phyloP scores from a whole-genome alignment of 805 yeast genomes.

The Yarrowia sp. region DNA sequence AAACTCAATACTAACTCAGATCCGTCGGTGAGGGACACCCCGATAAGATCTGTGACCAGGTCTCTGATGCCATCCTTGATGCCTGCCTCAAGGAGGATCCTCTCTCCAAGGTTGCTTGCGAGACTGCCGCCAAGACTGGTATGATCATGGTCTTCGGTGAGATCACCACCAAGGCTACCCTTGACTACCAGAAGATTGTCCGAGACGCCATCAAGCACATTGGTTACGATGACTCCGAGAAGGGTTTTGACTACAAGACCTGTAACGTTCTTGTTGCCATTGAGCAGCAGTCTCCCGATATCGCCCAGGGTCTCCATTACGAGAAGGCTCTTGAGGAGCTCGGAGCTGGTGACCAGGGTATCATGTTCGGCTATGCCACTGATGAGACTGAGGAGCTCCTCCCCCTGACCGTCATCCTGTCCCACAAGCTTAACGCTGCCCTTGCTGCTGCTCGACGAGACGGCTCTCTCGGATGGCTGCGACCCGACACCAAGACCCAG shows the following conservation, averaged over 20 bases:
- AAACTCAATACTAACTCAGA: constrained; percentile 24
- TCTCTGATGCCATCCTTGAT: constrained; percentile 95
- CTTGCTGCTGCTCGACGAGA: constrained; percentile 97
- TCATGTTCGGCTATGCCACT: constrained; percentile 99
- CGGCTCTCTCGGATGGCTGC: constrained; percentile 91
- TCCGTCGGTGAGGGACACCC: constrained; percentile 66
- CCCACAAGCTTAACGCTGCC: constrained; percentile 95
- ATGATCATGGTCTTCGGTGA: constrained; percentile 99
- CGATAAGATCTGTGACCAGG: constrained; percentile 83
- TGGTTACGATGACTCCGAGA: constrained; percentile 93
- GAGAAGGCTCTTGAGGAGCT: constrained; percentile 91
- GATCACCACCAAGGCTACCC: constrained; percentile 91
- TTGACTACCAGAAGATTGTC: constrained; percentile 95
- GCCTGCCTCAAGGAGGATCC: constrained; percentile 97
- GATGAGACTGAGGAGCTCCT: constrained; percentile 97
- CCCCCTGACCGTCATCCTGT: constrained; percentile 89
- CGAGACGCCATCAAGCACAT: constrained; percentile 98
- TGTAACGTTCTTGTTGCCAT: constrained; percentile 98
- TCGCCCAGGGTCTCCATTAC: constrained; percentile 98
- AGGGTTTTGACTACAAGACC: constrained; percentile 98
- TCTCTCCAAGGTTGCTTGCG: constrained; percentile 97
- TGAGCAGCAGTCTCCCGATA: constrained; percentile 99
- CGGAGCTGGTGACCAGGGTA: constrained; percentile 99
- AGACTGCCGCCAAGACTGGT: constrained; percentile 98
- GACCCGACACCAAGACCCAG: constrained; percentile 99